phyloP scores from a whole-genome alignment of 164 flowering plant genomes.

The Sedum album region DNA sequence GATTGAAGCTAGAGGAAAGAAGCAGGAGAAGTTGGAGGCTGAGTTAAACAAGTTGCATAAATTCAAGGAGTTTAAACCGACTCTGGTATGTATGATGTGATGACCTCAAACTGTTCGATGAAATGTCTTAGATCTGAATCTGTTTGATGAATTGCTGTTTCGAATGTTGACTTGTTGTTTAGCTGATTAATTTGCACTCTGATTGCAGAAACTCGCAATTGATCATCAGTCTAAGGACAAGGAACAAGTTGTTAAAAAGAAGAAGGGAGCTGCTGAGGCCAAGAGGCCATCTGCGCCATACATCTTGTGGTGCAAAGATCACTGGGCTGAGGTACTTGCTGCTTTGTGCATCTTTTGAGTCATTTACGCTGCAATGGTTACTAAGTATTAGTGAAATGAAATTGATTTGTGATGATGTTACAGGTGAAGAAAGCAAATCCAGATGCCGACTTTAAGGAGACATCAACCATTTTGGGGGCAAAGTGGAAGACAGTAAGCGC shows the following conservation, averaged over 20 bases:
- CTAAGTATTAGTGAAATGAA: background rate
- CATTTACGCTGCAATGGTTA: background rate
- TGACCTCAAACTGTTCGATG: background rate
- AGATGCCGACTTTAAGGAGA: constrained; percentile 71
- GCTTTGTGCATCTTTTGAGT: background rate
- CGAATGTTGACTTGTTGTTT: background rate
- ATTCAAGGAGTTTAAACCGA: constrained; percentile 83
- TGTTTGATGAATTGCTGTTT: background rate
- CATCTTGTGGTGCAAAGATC: constrained; percentile 76
- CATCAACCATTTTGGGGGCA: constrained; percentile 61
- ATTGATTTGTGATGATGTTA: background rate
- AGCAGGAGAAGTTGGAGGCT: constrained; percentile 66
- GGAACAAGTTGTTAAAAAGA: constrained; percentile 59
- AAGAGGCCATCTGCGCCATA: constrained; percentile 80
- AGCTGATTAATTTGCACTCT: background rate
- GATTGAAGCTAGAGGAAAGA: constrained; percentile 33
- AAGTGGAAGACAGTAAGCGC: constrained; percentile 71
- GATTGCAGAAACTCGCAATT: constrained; percentile 37
- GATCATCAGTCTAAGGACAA: constrained; percentile 41
- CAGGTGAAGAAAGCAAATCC: constrained; percentile 78
- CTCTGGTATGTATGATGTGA: constrained; percentile 34
- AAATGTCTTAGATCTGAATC: background rate
- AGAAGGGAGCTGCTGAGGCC: constrained; percentile 40
- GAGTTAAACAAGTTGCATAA: constrained; percentile 91
- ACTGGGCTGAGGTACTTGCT: constrained; percentile 74